A percentile compares a stretch with the other conserved stretches of the same genome.
phyloP scores from a whole-genome alignment of 192 early-diverging fungal species.

The Coemansia sp. region DNA sequence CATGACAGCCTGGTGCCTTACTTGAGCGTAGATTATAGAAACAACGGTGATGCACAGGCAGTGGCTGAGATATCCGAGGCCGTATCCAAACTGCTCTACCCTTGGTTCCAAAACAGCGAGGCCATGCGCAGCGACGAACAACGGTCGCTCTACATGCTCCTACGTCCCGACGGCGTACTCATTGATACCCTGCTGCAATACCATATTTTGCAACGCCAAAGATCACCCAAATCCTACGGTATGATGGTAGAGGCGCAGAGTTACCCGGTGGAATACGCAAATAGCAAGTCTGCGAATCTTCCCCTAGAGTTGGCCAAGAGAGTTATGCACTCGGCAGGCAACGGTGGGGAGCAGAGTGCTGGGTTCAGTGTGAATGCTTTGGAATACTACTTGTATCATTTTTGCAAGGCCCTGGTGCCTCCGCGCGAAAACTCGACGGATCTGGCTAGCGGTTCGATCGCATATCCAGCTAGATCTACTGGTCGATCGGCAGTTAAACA shows the following conservation, averaged over 20 bases:
- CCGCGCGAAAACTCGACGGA: constrained; percentile 9
- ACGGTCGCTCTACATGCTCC: constrained; percentile 22
- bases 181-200: constrained; percentile 45
- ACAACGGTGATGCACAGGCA: constrained; percentile 25
- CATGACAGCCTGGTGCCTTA: constrained; percentile 23
- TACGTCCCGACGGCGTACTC: constrained; percentile 30
- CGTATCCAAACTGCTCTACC: constrained; percentile 19
- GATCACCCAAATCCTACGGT: not conserved
- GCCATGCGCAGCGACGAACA: constrained; percentile 30
- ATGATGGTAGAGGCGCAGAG: constrained; percentile 9
- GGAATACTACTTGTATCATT: constrained; percentile 34
- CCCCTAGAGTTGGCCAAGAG: constrained; percentile 20
- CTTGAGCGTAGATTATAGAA: constrained; percentile 23
- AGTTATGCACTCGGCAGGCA: not conserved
- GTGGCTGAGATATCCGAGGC: constrained; percentile 32
- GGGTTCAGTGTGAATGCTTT: constrained; percentile 23
- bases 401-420: constrained; percentile 33
- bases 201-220: constrained; percentile 33
- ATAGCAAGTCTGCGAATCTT: constrained; percentile 1
- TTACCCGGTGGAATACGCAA: constrained; percentile 26
- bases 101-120: constrained; percentile 40
- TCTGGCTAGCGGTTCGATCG: not conserved
- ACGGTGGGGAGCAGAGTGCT: not conserved
- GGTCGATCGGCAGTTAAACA: not conserved
- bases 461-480: constrained; percentile 1